Evolutionary conservation across 1,284 basidiomycete species (phyloP), one percentile per base, ranked within the genome.

Genomic region (Melampsora larici-populina): DNA sequence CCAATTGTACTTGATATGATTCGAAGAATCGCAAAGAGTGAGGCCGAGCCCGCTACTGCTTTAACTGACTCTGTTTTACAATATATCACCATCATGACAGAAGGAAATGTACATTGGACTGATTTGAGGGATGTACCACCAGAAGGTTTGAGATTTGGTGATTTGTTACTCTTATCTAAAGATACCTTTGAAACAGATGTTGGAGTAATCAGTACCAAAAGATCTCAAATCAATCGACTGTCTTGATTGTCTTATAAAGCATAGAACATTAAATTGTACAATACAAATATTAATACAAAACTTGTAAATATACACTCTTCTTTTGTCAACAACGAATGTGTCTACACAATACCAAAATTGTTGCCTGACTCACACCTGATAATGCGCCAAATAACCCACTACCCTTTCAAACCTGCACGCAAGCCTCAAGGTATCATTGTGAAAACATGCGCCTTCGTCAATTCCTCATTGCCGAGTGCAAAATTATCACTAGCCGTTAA

Each of bases 51-150:
- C n/a, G 26, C n/a, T 24, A n/a, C 15, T n/a, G 55, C 26, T 17
- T 13, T 58, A 18, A 58, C 55, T n/a, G 55, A 58, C 13, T n/a
- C 55, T 29, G 55, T 58, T 24, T 29, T 58, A 29, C 55, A 58
- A 58, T 58, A 58, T 58, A 24, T 58, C n/a, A 58, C 55, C 15
- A 58, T 58, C 55, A 58, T 58, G 55, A 58, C 55, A 5, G 55
- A 58, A 58, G 55, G 55, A 5, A n/a, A 24, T n/a, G 55, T 58
- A 1, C 55, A 58, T 29, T 58, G 55, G 55, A 58, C n/a, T 29
- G 55, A 58, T 58, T 58, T 58, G 55, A n/a, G 55, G 55, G 55
- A 13, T 29, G 26, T 58, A 8, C 55, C 55, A 11, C 55, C 55
- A 7, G 55, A 58, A 58, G 55, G 55, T 58, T 29, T 58, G 7